Conservation (phyloP, 208 protist species). For the Wallacemonas sp. region DNA sequence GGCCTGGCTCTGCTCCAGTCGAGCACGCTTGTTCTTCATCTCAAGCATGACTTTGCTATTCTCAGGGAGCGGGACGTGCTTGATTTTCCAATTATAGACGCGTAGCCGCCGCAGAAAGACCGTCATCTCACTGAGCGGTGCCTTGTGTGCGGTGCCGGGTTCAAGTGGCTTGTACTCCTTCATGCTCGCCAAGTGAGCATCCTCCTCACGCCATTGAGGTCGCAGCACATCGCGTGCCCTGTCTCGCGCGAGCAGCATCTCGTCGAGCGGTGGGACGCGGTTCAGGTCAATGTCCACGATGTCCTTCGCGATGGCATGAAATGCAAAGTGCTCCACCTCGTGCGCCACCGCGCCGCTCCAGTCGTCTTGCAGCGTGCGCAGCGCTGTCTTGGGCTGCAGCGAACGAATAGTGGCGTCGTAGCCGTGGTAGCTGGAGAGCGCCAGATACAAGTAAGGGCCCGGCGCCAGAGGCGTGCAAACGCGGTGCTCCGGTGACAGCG, state of each 20-base stretch:
- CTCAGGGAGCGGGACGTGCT: slow-evolving; percentile 22
- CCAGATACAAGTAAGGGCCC: slow-evolving; percentile 66
- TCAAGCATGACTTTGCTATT: slow-evolving; percentile 38
- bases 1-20: background rate
- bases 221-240: slow-evolving; percentile 26
- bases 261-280: slow-evolving; percentile 53
- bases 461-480: slow-evolving; percentile 72
- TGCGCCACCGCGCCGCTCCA: slow-evolving; percentile 50
- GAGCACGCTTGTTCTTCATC: slow-evolving; percentile 31
- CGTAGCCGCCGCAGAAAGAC: slow-evolving; percentile 70
- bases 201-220: slow-evolving; percentile 46
- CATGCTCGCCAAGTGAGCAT: slow-evolving; percentile 52
- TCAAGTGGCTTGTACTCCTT: slow-evolving; percentile 53
- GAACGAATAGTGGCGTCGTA: slow-evolving; percentile 55
- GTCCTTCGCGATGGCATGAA: slow-evolving; percentile 40
- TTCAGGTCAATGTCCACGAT: slow-evolving; percentile 72
- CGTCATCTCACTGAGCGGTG: slow-evolving; percentile 67
- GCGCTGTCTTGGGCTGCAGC: background rate
- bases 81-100: slow-evolving; percentile 81
- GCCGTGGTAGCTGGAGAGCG: slow-evolving; percentile 61
- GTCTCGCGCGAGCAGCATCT: slow-evolving; percentile 53
- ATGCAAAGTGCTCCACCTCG: slow-evolving; percentile 40
- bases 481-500: slow-evolving; percentile 51
- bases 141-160: slow-evolving; percentile 8
- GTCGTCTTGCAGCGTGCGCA: slow-evolving; percentile 39